Conservation (phyloP, 192 early-diverging fungal genomes). For the Backusella australiensis region DNA sequence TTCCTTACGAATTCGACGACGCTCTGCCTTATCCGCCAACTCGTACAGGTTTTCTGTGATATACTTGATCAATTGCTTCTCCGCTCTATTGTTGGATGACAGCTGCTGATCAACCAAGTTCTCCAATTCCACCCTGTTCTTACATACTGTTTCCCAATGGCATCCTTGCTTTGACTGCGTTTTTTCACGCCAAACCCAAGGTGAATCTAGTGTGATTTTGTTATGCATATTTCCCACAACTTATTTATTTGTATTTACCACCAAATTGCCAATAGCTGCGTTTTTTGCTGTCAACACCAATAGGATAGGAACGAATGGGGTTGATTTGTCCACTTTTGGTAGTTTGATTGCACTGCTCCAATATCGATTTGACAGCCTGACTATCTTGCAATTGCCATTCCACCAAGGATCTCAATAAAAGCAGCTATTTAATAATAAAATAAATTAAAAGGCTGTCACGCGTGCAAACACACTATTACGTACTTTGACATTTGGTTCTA, state of each 20-base stretch:
- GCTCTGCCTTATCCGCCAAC: not conserved
- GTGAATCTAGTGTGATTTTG: conserved; percentile 14
- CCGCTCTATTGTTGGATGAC: conserved; percentile 8
- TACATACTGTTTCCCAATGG: conserved; percentile 30
- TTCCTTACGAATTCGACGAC: not conserved
- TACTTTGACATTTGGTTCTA: conserved; percentile 30
- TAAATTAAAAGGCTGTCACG: not conserved
- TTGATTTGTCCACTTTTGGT: conserved; percentile 9
- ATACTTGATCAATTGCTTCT: conserved; percentile 11
- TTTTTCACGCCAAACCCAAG: conserved; percentile 31
- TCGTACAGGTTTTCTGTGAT: not conserved
- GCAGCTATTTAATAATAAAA: conserved; percentile 8
- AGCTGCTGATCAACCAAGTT: not conserved
- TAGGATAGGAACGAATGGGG: conserved; percentile 13
- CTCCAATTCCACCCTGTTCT: conserved; percentile 5
- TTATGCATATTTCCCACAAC: not conserved
- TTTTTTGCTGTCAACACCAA: conserved; percentile 28
- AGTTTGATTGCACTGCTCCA: conserved; percentile 7
- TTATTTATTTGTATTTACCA: not conserved
- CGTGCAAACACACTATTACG: not conserved
- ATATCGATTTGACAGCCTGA: conserved; percentile 8
- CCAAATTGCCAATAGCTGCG: conserved; percentile 37
- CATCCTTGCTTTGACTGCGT: not conserved
- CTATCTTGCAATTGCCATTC: conserved; percentile 37
- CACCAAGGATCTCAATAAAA: conserved; percentile 21